phyloP scores from a whole-genome alignment of 495 filamentous ascomycete genomes.

The Amorphotheca resinae region DNA sequence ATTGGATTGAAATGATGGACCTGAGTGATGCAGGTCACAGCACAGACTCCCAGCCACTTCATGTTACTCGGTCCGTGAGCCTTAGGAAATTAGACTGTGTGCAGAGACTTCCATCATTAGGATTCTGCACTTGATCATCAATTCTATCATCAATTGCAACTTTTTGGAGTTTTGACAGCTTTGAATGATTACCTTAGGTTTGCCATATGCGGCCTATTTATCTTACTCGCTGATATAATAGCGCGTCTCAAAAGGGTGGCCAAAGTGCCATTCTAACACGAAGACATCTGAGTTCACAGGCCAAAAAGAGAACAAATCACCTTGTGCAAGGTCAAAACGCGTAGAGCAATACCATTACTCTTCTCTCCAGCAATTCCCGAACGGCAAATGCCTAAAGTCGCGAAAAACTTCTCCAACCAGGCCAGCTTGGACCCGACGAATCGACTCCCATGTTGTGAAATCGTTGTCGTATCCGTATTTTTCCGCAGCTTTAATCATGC shows the following conservation, averaged over 20 bases:
- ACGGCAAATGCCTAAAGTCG: constrained; percentile 1
- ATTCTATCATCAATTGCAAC: background rate
- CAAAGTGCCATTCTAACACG: background rate
- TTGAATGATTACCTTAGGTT: background rate
- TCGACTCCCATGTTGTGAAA: constrained; percentile 1
- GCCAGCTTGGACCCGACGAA: constrained; percentile 2
- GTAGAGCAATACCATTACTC: constrained; percentile 4
- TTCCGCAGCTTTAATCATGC: constrained; percentile 4
- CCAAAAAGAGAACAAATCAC: constrained; percentile 2
- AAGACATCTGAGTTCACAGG: constrained; percentile 3
- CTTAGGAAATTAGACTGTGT: too few species aligned
- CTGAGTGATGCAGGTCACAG: too few species aligned
- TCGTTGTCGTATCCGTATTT: constrained; percentile 3
- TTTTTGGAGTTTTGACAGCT: background rate
- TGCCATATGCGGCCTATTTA: background rate
- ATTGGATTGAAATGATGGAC: too few species aligned
- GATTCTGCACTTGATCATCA: background rate
- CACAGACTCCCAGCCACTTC: too few species aligned
- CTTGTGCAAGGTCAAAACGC: constrained; percentile 1
- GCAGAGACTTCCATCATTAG: too few species aligned
- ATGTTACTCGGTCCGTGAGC: too few species aligned
- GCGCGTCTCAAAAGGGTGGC: background rate
- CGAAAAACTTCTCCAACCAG: constrained; percentile 1
- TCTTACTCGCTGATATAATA: background rate
- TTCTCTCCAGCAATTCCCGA: constrained; percentile 3